Conservation (phyloP, 2,329 filamentous ascomycete genomes). For the Beauveria asiatica region DNA sequence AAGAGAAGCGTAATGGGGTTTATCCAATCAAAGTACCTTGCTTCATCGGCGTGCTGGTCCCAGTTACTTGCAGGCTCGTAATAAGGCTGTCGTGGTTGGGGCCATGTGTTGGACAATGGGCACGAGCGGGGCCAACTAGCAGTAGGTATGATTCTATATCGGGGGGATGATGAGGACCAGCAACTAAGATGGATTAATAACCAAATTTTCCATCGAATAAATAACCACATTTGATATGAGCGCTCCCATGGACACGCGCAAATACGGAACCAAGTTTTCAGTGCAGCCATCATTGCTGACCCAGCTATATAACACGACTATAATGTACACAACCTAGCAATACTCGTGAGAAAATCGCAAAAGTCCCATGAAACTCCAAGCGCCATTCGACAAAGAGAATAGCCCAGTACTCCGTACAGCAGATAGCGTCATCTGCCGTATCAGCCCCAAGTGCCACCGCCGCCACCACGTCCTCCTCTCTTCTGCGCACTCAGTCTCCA, state of each 20-base stretch:
- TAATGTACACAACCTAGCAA: not conserved
- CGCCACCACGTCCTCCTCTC: slow-evolving; percentile 71
- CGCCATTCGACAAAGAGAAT: not conserved
- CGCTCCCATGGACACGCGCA: no score
- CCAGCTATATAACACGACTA: not conserved
- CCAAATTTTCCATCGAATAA: no score
- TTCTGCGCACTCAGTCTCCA: slow-evolving; percentile 88
- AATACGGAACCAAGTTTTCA: no score
- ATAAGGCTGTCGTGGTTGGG: not conserved
- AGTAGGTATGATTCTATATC: not conserved
- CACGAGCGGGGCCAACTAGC: not conserved
- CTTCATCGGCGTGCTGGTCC: no score
- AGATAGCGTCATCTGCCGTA: not conserved
- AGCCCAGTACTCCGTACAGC: no score
- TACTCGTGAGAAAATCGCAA: not conserved
- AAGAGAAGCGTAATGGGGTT: no score
- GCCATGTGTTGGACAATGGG: not conserved
- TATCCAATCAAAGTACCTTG: no score
- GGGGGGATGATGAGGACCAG: not conserved
- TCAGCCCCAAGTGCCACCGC: slow-evolving; percentile 87
- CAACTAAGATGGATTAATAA: no score
- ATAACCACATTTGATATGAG: no score
- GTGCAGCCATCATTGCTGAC: not conserved
- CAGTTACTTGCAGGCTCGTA: not conserved
- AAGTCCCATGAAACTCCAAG: not conserved